Evolutionary conservation across 2,329 filamentous ascomycete genomes (phyloP).

Genomic region (Emergomyces orientalis): DNA sequence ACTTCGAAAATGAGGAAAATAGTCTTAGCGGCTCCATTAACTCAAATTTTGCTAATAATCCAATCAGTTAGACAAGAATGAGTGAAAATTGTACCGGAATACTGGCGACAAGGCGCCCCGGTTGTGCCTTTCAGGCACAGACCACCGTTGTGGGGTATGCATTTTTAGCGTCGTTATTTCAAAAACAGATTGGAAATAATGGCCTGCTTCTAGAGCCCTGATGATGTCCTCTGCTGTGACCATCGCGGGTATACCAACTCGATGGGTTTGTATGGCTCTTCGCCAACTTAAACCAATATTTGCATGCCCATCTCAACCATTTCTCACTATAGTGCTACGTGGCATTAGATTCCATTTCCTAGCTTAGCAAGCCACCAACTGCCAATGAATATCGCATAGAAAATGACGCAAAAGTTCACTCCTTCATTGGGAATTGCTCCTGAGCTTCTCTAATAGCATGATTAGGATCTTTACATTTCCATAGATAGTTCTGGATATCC

Average conservation of each 20-base stretch:
- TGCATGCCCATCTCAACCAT: background rate
- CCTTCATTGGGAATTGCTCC: background rate
- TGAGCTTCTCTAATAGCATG: background rate
- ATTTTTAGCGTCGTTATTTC: background rate
- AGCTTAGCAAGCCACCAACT: background rate
- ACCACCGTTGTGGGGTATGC: background rate
- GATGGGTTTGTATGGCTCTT: background rate
- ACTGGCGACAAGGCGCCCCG: background rate
- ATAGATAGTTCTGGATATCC: conserved; percentile 34
- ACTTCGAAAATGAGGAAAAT: background rate
- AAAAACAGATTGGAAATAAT: background rate
- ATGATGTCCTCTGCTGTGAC: too few species aligned
- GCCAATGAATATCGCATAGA: background rate
- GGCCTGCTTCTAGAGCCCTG: background rate
- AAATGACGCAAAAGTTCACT: background rate
- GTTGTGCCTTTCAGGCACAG: background rate
- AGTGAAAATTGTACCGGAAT: background rate
- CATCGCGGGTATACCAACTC: too few species aligned
- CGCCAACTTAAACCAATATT: background rate
- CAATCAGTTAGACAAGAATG: background rate
- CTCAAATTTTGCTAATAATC: background rate
- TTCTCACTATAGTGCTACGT: background rate
- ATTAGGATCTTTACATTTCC: conserved; percentile 23
- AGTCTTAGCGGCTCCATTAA: background rate
- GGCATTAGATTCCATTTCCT: background rate